Evolutionary conservation across 208 protist genomes (phyloP), one percentile per base, ranked within the genome.

Genomic region (Acanthamoeba healyi): DNA sequence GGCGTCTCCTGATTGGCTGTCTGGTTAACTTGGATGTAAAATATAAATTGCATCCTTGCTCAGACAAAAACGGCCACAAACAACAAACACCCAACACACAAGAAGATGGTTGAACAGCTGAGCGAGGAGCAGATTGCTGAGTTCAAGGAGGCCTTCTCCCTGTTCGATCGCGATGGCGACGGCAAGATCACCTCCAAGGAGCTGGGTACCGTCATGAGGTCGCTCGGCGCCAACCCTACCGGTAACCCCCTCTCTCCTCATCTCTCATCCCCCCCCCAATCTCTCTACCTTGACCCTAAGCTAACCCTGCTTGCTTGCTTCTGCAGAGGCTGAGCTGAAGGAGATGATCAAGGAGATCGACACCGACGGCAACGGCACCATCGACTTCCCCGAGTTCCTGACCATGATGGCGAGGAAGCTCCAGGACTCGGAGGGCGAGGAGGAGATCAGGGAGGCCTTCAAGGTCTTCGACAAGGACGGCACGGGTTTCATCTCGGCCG

Each of bases 161-260:
- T 99, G 19, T 99, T 99, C 91, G 99, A 99, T 95, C 99, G 98
- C 81, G 98, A 99, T 96, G 98, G 98, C 70, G 99, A 99, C 97
- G 99, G 99, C 61, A 97, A 95, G 72, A 99, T 99, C 94, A 98
- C 98, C 22, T 98, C 98, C n/a, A 98, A 98, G 42, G 99, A 99
- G 97, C 97, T 99, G 12, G 99, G 99, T 92, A 98, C 98, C 49
- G 98, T 99, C 38, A 99, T 99, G 98, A 98, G 99, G 70, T 99
- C 99, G 19, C 97, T 99, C 24, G 99, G 99, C 26, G 97, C 99
- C 90, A 99, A 99, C 97, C 99, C 99, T 34, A 98, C 98, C 6
- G 97, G 98, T 70, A 97, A 97, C 36, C 19, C 38, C 4, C 12
- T 24, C 7, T 19, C 67, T 15, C 7, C 7, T 7, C 61, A n/a